Conservation (phyloP, 2,329 filamentous ascomycete genomes). For the Botrytis porri region DNA sequence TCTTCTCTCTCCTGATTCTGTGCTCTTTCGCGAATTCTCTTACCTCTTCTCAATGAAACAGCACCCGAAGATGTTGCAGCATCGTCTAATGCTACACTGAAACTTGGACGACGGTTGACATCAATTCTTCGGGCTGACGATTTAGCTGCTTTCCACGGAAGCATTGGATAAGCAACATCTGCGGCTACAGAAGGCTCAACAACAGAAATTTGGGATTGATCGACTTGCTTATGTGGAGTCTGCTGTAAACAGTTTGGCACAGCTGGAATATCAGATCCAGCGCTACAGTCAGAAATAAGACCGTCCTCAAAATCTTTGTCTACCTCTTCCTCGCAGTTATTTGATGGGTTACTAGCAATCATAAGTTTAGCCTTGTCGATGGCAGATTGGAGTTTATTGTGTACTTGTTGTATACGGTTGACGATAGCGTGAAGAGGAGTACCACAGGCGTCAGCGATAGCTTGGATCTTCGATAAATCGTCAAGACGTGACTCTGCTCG, state of each 20-base stretch:
- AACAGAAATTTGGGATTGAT: neutral
- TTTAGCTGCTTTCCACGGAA: no score
- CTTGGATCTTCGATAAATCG: neutral
- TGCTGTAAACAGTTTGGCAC: neutral
- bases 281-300: neutral
- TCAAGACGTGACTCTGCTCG: no score
- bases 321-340: neutral
- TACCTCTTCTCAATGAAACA: neutral
- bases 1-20: neutral
- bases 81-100: neutral
- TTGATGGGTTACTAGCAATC: neutral
- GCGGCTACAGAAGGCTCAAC: no score
- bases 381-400: neutral
- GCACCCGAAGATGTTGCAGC: neutral
- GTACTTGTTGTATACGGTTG: neutral
- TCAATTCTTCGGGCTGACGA: neutral
- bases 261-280: neutral
- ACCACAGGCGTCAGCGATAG: no score
- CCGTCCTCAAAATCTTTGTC: neutral
- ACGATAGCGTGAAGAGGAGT: no score
- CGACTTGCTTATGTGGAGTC: neutral
- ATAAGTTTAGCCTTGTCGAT: neutral
- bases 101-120: neutral
- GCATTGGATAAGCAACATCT: neutral
- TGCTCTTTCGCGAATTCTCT: neutral